Percentiles rank a stretch among this genome's conserved stretches.
These are phyloP conservation scores for Cystofilobasidium macerans DNA, from an alignment of 768 basidiomycete genomes.

Conservation along the genomic window DNA sequence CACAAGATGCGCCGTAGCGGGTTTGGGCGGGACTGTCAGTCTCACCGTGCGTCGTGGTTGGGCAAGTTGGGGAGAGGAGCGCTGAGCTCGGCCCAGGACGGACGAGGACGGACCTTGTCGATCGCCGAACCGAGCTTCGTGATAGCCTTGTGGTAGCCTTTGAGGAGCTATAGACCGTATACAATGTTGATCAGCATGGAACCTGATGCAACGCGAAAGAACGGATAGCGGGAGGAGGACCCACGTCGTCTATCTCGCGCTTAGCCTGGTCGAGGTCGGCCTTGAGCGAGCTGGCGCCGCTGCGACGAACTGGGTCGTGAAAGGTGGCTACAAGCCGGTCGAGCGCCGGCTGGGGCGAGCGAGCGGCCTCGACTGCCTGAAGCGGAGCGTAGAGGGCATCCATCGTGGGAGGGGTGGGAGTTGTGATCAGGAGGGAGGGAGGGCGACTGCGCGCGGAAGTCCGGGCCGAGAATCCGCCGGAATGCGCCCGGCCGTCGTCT, in stretches of 20 bases:
- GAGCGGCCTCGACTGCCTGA: not conserved
- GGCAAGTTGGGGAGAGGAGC: not conserved
- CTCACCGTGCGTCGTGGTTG: no score
- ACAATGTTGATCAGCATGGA: not conserved
- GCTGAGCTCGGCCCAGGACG: not conserved
- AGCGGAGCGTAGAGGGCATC: not conserved
- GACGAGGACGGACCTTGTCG: not conserved
- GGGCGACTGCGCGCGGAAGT: no score
- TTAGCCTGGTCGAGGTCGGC: not conserved
- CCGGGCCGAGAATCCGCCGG: no score
- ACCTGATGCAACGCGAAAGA: not conserved
- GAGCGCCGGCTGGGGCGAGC: not conserved
- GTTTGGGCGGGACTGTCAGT: no score
- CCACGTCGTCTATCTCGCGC: not conserved
- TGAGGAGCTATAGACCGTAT: not conserved
- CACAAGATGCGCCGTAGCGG: no score
- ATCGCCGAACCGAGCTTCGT: not conserved
- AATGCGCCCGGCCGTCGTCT: no score
- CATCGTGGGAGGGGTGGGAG: not conserved
- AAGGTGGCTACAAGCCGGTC: not conserved
- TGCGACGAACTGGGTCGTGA: no score
- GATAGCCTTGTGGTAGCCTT: slow-evolving; percentile 7
- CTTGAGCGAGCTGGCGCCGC: no score
- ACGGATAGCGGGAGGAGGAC: no score
- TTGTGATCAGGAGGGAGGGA: not conserved